Base-by-base conservation (phyloP, 768 basidiomycete genomes). In the Suillus cothurnatus region DNA sequence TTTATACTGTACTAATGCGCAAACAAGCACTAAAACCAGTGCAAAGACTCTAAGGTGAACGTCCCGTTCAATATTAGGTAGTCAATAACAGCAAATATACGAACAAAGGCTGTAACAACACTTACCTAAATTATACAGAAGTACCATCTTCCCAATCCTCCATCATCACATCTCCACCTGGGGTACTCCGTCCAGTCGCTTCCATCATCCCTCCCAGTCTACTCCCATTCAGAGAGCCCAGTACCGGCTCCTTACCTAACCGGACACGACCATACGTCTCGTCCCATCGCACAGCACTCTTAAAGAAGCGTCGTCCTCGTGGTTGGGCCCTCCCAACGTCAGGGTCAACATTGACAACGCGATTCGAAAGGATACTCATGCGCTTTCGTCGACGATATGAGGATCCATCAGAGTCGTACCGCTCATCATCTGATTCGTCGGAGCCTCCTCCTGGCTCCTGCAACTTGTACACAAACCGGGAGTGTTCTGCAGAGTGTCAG, bases 291-390 rank as follows among this genome's bases (percentile, higher is more conserved):
- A 75, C 74, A 2, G 66, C 76, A 58, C 82, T 86, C 70, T 84
- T 82, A 79, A 90, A 91, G 74, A 91, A 90, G 60, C 84, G 79
- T 61, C 89, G 73, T 41, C 58, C 58, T 63, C 81, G 83, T 12
- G 78, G 70, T 12, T 67, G 59, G 7, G 49, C 70, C 58, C 71
- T 76, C 62, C 78, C 71, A 19, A 66, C 64, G 14, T 83, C 78
- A 7, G 70, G 63, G 0, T 85, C 84, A 0, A 83, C 77, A 50
- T 88, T 85, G 64, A 84, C 79, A 67, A 84, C 87, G 62, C 85
- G 82, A 64, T 85, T 86, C 21, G 88, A 89, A 58, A 89, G 61
- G 56, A 91, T 80, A 68, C 88, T 91, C 88, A 92, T 91, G 63
- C 87, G 85, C 67, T 85, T 86, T 69, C 81, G 81, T 41, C 77